Conservation (phyloP, 192 early-diverging fungal genomes). For the Coemansia asiatica region DNA sequence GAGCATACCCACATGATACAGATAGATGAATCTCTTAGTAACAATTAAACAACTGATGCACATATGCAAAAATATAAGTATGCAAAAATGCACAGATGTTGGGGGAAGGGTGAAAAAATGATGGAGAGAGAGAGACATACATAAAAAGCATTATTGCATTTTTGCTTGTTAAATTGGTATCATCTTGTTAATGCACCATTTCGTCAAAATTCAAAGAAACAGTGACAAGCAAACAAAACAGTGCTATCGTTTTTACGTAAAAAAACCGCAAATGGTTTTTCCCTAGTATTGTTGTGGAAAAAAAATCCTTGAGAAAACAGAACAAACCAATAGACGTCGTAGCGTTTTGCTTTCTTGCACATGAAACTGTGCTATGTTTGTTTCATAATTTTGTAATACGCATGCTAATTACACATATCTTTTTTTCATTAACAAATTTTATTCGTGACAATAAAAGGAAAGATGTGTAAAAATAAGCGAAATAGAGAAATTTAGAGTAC, state of each 20-base stretch:
- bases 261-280: no score
- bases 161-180: no score
- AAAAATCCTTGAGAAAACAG: no score
- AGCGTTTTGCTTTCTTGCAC: no score
- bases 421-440: no score
- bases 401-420: no score
- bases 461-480: slow-evolving; percentile 6
- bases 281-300: no score
- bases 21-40: not conserved
- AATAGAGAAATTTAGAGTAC: not conserved
- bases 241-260: not conserved
- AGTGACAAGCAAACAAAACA: not conserved
- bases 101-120: not conserved
- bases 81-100: not conserved
- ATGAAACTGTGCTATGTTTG: no score
- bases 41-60: not conserved
- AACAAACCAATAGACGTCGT: no score
- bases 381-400: no score
- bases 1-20: not conserved
- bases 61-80: not conserved
- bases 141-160: not conserved
- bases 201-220: no score
- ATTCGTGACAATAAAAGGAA: no score
- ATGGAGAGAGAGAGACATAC: not conserved
- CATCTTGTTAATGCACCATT: not conserved